These are phyloP conservation scores for Monosporascus sp. DNA, from an alignment of 2,329 filamentous ascomycete species.

Conservation along the genomic window DNA sequence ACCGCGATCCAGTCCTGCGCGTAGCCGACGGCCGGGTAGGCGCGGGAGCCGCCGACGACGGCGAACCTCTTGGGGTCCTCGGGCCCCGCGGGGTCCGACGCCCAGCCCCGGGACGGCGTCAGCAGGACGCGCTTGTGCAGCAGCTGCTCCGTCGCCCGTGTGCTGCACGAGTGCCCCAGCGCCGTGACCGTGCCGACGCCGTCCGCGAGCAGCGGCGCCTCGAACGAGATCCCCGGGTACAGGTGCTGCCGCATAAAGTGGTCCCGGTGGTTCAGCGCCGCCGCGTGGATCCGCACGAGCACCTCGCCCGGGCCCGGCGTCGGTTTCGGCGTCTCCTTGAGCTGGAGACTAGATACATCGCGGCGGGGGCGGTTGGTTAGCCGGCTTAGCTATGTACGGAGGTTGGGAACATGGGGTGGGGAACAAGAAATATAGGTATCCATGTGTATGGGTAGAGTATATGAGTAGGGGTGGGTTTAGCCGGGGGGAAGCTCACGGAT, in stretches of 20 bases:
- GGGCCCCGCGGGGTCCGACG: constrained; percentile 63
- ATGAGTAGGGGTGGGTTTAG: background rate
- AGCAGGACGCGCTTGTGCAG: constrained; percentile 65
- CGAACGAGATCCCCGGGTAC: constrained; percentile 81
- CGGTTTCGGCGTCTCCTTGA: constrained; percentile 59
- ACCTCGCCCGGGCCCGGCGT: constrained; percentile 62
- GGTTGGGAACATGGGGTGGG: background rate
- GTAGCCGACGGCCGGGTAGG: constrained; percentile 59
- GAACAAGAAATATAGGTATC: background rate
- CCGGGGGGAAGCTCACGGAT: background rate
- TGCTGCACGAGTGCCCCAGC: constrained; percentile 45
- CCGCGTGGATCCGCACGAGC: constrained; percentile 69
- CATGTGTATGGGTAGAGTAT: too few species aligned
- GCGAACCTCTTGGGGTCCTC: constrained; percentile 56
- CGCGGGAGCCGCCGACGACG: constrained; percentile 65
- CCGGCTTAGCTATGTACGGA: background rate
- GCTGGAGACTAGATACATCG: constrained; percentile 40
- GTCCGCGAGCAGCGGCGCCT: constrained; percentile 74
- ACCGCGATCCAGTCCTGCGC: constrained; percentile 69
- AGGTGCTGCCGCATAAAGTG: constrained; percentile 89
- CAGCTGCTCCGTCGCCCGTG: constrained; percentile 32
- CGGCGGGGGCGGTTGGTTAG: constrained; percentile 4
- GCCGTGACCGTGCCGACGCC: constrained; percentile 70
- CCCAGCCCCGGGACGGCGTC: constrained; percentile 76
- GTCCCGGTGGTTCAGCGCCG: constrained; percentile 90